Evolutionary conservation across 164 flowering plant genomes (phyloP).

Genomic region (Berberis vulgaris): DNA sequence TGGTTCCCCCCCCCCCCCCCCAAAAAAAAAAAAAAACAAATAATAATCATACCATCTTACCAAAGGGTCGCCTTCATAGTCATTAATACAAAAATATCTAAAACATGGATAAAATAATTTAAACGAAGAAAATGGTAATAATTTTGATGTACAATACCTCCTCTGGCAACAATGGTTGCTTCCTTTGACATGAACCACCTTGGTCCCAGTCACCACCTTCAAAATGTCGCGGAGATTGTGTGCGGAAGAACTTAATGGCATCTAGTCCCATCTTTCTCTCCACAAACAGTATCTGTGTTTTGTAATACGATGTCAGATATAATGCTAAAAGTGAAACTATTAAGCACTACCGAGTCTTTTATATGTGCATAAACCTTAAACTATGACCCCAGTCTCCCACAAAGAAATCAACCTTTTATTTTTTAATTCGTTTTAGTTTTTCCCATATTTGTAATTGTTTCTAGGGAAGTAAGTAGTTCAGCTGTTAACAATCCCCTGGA

Average conservation of each 20-base stretch:
- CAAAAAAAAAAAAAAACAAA: too few species aligned
- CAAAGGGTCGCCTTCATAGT: too few species aligned
- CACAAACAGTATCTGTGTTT: conserved; percentile 38
- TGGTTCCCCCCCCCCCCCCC: too few species aligned
- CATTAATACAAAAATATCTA: too few species aligned
- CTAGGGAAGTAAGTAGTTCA: too few species aligned
- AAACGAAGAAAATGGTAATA: not conserved
- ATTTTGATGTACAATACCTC: conserved; percentile 31
- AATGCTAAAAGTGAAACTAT: not conserved
- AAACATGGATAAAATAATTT: not conserved
- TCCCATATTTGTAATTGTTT: too few species aligned
- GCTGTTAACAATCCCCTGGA: too few species aligned
- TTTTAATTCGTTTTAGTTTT: too few species aligned
- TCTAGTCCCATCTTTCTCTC: conserved; percentile 36
- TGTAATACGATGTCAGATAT: not conserved
- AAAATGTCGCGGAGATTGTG: conserved; percentile 95
- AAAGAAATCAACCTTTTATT: too few species aligned
- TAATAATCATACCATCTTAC: too few species aligned
- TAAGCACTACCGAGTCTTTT: not conserved
- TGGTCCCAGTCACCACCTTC: conserved; percentile 99
- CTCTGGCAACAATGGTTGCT: conserved; percentile 45
- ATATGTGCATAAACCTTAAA: too few species aligned
- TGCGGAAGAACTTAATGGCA: conserved; percentile 58
- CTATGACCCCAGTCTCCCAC: too few species aligned
- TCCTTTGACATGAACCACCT: conserved; percentile 79